Base-by-base conservation (phyloP, 768 basidiomycete species). In the Gloeophyllum trabeum region DNA sequence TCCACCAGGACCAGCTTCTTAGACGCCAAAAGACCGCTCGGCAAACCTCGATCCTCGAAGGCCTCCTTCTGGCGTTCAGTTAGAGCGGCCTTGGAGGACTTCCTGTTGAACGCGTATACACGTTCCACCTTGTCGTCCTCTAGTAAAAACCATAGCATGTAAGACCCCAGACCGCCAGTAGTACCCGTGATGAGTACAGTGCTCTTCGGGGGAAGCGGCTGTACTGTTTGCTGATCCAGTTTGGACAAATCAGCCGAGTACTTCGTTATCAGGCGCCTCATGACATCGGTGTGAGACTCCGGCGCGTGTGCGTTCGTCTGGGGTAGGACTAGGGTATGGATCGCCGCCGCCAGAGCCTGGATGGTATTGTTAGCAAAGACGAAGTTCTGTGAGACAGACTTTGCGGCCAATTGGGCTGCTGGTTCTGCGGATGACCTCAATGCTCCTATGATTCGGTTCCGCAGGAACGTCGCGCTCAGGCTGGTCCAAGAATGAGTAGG, bases 21-120 rank as follows among this genome's bases (percentile, higher is more conserved):
- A 61, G 59, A 62, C 12, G 49, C 48, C 4, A 40, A 44, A 4
- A 28, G 43, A 1, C 54, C 46, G 20, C 63, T 46, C 4, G 40
- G 25, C 20, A 55, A 49, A 13, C 61, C 60, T n/a, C n/a, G n/a
- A n/a, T n/a, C n/a, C n/a, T n/a, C n/a, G n/a, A n/a, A n/a, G n/a
- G n/a, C n/a, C n/a, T n/a, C n/a, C n/a, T n/a, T n/a, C n/a, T n/a
- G n/a, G n/a, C n/a, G n/a, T n/a, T n/a, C n/a, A 6, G 46, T 42
- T 26, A 47, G 41, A n/a, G 43, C 49, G 3, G 37, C 0, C 47
- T 42, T n/a, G n/a, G n/a, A 6, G 48, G 46, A 14, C 47, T n/a
- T 46, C 20, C 61, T 50, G 40, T 61, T 61, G 30, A 63, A 40
- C 34, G 60, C 60, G 6, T 60, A 52, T 21, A 64, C 50, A 36